Conservation (phyloP, 2,329 filamentous ascomycete genomes). For the Parastagonospora avenae region DNA sequence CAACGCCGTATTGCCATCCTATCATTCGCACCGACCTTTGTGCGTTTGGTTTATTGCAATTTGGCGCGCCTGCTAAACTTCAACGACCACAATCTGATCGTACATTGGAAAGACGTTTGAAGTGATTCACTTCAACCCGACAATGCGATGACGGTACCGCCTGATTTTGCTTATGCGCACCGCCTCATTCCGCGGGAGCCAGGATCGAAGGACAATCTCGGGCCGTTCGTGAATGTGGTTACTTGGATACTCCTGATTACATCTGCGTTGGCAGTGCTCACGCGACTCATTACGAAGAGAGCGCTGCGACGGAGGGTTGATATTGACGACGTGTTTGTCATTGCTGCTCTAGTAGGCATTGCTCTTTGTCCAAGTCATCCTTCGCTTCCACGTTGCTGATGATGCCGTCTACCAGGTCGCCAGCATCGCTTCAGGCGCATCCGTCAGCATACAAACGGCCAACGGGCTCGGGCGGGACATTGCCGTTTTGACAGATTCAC, state of each 20-base stretch:
- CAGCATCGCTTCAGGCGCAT: constrained; percentile 40
- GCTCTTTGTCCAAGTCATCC: neutral
- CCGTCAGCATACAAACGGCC: constrained; percentile 36
- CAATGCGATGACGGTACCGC: constrained; percentile 35
- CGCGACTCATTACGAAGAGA: constrained; percentile 41
- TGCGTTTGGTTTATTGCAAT: constrained; percentile 4
- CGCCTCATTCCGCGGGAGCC: constrained; percentile 33
- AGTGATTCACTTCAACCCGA: constrained; percentile 14
- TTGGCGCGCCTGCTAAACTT: constrained; percentile 4
- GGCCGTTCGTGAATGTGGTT: constrained; percentile 43
- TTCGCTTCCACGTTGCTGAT: constrained; percentile 10
- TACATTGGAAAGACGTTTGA: constrained; percentile 4
- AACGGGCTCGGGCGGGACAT: constrained; percentile 39
- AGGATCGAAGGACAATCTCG: constrained; percentile 34
- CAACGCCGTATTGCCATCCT: constrained; percentile 11
- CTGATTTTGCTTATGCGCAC: constrained; percentile 22
- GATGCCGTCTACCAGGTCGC: constrained; percentile 19
- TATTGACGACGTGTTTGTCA: constrained; percentile 42
- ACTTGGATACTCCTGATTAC: constrained; percentile 44
- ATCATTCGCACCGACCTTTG: constrained; percentile 13
- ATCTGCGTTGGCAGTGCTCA: constrained; percentile 39
- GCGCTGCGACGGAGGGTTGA: constrained; percentile 38
- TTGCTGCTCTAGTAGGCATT: constrained; percentile 38
- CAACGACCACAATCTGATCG: neutral
- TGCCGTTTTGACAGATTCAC: constrained; percentile 15